Base-by-base conservation (phyloP, 495 filamentous ascomycete species). In the Hypoxylon rickii region DNA sequence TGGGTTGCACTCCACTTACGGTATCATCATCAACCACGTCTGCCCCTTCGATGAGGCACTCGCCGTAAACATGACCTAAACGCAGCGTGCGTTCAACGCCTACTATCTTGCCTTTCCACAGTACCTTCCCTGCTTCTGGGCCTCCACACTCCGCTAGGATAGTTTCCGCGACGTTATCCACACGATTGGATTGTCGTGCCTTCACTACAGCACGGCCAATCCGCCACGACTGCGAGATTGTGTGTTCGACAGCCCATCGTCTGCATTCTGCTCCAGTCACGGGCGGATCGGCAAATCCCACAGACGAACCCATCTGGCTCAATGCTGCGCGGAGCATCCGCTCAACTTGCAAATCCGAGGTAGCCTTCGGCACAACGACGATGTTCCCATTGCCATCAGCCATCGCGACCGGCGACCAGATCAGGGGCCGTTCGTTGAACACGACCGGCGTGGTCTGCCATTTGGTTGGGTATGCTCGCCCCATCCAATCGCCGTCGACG, bases 101-200 rank as follows among this genome's bases (percentile, higher is more conserved):
- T 0, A 80, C 75, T 40, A 86, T 82, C 66, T 87, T 87, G 7
- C 84, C 84, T 48, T 79, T 76, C 58, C 79, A 85, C 3, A 86
- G 63, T 13, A 86, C 75, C 45, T 70, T 76, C 0, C 75, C 82
- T 6, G 75, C 73, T 15, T 77, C 71, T 0, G 67, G 47, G 0
- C 82, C 83, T 1, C 80, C 83, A 36, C 79, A 79, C 58, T 83
- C 79, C 6, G 79, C 73, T 7, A 86, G 72, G 39, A 86, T 85
- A 0, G 74, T 71, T 58, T 83, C 79, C 0, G 79, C 80, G 7
- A 83, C 76, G 1, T 59, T 74, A 26, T 75, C 76, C 3, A 80
- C 66, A 10, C 69, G 72, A 34, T 82, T 82, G 0, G 64, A 59
- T 31, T 68, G 67, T 31, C 76, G 70, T n/a, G 79, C 78, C 39